phyloP scores from a whole-genome alignment of 2,329 filamentous ascomycete species.

The Verticillium zaregamsianum region DNA sequence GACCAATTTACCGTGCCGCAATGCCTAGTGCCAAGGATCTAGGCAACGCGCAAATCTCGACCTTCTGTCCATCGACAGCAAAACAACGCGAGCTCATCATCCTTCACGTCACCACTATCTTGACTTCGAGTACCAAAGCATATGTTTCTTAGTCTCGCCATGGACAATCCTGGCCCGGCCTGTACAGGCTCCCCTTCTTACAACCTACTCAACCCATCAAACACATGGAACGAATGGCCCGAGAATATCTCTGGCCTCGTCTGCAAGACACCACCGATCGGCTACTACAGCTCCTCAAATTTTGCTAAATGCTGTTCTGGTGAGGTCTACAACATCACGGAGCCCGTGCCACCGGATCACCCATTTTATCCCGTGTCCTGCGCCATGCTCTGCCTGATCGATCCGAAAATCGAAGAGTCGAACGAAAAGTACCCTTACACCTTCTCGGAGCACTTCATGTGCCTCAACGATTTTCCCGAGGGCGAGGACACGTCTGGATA shows the following conservation, averaged over 20 bases:
- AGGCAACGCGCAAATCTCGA: neutral
- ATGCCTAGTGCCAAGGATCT: neutral
- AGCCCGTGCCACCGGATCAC: neutral
- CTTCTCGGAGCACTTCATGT: conserved; percentile 6
- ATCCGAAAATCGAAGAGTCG: neutral
- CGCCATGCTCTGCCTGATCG: conserved; percentile 3
- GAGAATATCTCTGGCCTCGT: conserved; percentile 1
- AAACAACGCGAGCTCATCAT: too few species aligned
- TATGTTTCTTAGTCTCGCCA: neutral
- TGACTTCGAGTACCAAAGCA: neutral
- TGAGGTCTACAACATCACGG: conserved; percentile 5
- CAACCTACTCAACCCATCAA: neutral
- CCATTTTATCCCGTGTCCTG: conserved; percentile 2
- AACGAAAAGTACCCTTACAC: conserved; percentile 1
- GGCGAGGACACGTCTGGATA: neutral
- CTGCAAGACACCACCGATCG: conserved; percentile 5
- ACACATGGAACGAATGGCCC: conserved; percentile 2
- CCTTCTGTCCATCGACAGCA: too few species aligned
- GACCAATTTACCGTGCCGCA: neutral
- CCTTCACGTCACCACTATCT: too few species aligned
- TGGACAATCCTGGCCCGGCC: neutral
- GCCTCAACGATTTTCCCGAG: neutral
- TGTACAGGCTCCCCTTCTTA: neutral
- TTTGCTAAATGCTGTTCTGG: conserved; percentile 6
- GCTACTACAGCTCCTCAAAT: neutral